Conservation (phyloP, 2,329 filamentous ascomycete species). For the Lithohypha guttulata region DNA sequence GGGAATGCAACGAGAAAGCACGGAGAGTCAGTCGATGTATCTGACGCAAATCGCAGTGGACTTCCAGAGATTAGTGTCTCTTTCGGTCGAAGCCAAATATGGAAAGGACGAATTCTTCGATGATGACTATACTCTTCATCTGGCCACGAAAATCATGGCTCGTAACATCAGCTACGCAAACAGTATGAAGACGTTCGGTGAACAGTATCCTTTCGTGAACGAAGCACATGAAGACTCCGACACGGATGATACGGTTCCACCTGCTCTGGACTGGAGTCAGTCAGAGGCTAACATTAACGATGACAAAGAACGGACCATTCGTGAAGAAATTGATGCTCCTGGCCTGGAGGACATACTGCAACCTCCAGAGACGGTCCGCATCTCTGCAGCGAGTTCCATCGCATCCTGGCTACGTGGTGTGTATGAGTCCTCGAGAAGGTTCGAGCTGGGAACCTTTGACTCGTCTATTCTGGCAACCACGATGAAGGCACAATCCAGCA, state of each 20-base stretch:
- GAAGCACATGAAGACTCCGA: conserved; percentile 13
- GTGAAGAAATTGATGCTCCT: background rate
- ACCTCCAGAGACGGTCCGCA: background rate
- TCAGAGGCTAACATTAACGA: background rate
- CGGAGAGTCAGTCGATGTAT: conserved; percentile 28
- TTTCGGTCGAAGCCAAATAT: conserved; percentile 30
- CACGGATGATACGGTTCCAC: conserved; percentile 1
- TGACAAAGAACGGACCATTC: background rate
- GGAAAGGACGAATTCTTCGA: conserved; percentile 28
- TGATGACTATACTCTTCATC: conserved; percentile 22
- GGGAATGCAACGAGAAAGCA: conserved; percentile 27
- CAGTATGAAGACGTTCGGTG: conserved; percentile 12
- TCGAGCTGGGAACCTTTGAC: conserved; percentile 41
- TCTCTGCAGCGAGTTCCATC: background rate
- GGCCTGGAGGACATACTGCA: background rate
- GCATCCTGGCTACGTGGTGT: background rate
- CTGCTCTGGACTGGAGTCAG: background rate
- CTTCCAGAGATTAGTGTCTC: conserved; percentile 29
- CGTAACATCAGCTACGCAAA: conserved; percentile 21
- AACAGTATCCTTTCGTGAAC: background rate
- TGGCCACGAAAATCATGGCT: conserved; percentile 28
- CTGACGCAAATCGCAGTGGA: conserved; percentile 29
- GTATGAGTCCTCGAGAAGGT: conserved; percentile 30
- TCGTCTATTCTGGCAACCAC: conserved; percentile 1
- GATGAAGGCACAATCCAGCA: conserved; percentile 5